Conservation (phyloP, 164 flowering plant genomes). For the Liquidambar formosana region DNA sequence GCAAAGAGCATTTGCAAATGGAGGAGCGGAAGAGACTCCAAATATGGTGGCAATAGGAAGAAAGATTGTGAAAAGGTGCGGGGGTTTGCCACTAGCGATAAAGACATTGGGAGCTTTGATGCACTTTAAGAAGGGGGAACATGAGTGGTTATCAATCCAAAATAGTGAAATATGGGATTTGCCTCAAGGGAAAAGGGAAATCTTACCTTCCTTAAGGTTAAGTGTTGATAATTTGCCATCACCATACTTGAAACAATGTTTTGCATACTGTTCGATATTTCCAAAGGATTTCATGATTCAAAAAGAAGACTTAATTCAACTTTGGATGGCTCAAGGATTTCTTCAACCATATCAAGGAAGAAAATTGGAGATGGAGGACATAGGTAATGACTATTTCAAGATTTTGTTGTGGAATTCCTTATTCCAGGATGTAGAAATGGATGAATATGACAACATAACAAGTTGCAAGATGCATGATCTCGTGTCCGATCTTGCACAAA, state of each 20-base stretch:
- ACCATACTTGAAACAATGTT: neutral
- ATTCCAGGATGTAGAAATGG: no score
- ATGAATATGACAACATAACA: no score
- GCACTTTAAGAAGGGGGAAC: neutral
- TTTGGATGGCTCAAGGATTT: no score
- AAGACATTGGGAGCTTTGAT: neutral
- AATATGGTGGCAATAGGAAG: neutral
- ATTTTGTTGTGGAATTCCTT: no score
- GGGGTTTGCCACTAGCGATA: conserved; percentile 14
- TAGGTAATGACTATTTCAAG: no score
- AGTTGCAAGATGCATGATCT: no score
- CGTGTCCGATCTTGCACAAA: no score
- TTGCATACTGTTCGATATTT: neutral
- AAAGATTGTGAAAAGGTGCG: neutral
- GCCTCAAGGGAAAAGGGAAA: neutral
- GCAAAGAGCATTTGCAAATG: neutral
- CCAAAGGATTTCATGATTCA: no score
- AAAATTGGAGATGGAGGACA: no score
- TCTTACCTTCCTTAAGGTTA: neutral
- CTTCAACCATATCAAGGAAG: no score
- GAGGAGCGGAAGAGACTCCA: neutral
- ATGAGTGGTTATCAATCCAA: neutral
- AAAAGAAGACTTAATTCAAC: no score
- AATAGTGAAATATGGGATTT: neutral
- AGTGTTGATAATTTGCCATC: conserved; percentile 4